Evolutionary conservation across 208 protist genomes (phyloP), one percentile per base, ranked within the genome.

Genomic region (Blechomonas ayalai): DNA sequence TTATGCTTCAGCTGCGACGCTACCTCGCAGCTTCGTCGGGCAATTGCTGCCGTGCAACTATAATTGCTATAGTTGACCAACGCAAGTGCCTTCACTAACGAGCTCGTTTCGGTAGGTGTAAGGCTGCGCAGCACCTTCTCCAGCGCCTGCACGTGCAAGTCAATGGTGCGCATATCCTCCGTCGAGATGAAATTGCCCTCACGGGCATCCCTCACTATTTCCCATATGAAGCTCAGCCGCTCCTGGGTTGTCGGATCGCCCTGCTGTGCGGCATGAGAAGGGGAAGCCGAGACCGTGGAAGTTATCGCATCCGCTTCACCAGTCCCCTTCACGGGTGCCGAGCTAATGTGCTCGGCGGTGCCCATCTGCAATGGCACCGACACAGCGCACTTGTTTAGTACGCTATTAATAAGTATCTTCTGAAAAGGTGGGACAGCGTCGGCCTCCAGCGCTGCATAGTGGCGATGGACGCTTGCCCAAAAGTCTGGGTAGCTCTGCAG

Each of bases 1-100:
- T 33, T 48, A 1, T 23, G 28, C 3, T 59, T 55, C 8, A 90
- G 38, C 25, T 74, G 59, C 3, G 66, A 40, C 8, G 68, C 71
- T 27, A 94, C 66, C 46, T 89, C 79, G 40, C 82, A 91, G n/a
- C 73, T 62, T 7, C 86, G 73, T 0, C 86, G 74, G 0, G 76
- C 57, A 26, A 94, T 57, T 6, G 79, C 55, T 16, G 68, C 47
- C 10, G 77, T 81, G 53, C 76, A 71, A 2, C 72, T 37, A 52
- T 86, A 86, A 39, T 84, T 77, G 24, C 72, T 73, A 49, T 91
- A 88, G 37, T 85, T 52, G 26, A 87, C 34, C 18, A 57, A 67
- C 1, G 76, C 67, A 0, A 94, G 61, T 2, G 62, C 53, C 45
- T 67, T 67, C 18, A 84, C 59, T 1, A 94, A 48, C 2, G 54